A percentile compares a stretch with the other conserved stretches of the same genome.
Conservation (phyloP, 2,329 filamentous ascomycete genomes). For the Aspergillus neoniger region DNA sequence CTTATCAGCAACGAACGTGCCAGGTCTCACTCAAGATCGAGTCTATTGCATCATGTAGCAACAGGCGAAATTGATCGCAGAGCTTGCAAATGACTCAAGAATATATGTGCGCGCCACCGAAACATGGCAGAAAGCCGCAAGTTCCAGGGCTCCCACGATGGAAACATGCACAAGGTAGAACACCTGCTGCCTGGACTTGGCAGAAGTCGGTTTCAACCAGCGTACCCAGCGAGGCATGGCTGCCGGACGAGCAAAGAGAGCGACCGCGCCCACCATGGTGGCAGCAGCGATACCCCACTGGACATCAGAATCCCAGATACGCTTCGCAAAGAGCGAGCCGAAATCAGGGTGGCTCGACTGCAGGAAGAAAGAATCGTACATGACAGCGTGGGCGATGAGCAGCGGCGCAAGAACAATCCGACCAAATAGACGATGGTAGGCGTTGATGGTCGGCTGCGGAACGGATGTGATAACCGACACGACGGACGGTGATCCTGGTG, state of each 20-base stretch:
- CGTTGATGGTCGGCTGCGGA: slow-evolving; percentile 58
- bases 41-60: slow-evolving; percentile 20
- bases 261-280: slow-evolving; percentile 48
- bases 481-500: slow-evolving; percentile 50
- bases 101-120: slow-evolving; percentile 57
- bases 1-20: background rate
- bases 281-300: slow-evolving; percentile 57
- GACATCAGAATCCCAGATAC: slow-evolving; percentile 59
- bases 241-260: slow-evolving; percentile 52
- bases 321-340: slow-evolving; percentile 50
- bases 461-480: slow-evolving; percentile 55
- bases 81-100: slow-evolving; percentile 51
- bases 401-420: slow-evolving; percentile 55
- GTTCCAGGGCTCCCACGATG: slow-evolving; percentile 52
- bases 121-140: slow-evolving; percentile 58
- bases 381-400: slow-evolving; percentile 53
- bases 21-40: background rate
- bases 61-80: slow-evolving; percentile 45
- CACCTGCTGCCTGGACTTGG: slow-evolving; percentile 40
- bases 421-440: slow-evolving; percentile 60
- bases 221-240: slow-evolving; percentile 20
- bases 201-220: slow-evolving; percentile 17
- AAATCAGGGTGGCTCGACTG: slow-evolving; percentile 44
- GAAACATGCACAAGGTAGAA: slow-evolving; percentile 61
- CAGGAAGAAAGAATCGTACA: slow-evolving; percentile 62